Conservation (phyloP, 371 early-diverging fungal genomes). For the Nematocida major region DNA sequence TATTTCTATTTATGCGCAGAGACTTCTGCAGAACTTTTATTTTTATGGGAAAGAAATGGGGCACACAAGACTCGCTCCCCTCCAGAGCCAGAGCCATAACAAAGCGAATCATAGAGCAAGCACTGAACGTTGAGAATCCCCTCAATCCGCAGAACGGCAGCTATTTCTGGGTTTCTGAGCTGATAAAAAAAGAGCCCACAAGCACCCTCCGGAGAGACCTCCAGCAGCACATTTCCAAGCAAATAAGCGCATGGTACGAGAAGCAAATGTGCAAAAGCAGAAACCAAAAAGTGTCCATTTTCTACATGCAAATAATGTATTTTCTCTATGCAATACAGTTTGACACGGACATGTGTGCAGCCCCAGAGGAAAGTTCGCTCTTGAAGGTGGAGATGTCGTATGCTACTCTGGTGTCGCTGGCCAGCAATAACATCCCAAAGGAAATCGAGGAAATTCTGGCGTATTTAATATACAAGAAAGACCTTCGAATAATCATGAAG, state of each 20-base stretch:
- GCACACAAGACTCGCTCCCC: not conserved
- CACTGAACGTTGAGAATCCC: not conserved
- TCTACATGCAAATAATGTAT: slow-evolving; percentile 24
- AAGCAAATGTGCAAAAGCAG: not conserved
- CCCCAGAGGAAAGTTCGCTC: not conserved
- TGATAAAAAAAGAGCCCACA: slow-evolving; percentile 2
- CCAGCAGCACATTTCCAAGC: not conserved
- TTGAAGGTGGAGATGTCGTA: slow-evolving; percentile 18
- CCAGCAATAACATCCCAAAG: not conserved
- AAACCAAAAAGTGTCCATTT: not conserved
- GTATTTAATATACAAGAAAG: slow-evolving; percentile 19
- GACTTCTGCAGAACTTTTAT: not conserved
- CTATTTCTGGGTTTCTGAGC: slow-evolving; percentile 15
- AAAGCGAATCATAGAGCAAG: slow-evolving; percentile 8
- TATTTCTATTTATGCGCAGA: no score
- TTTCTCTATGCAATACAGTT: slow-evolving; percentile 34
- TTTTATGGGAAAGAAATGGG: slow-evolving; percentile 2
- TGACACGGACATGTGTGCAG: not conserved
- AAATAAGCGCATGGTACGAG: slow-evolving; percentile 20
- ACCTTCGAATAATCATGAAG: not conserved
- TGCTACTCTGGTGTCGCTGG: not conserved
- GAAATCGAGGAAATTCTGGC: slow-evolving; percentile 8
- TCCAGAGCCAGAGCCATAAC: not conserved
- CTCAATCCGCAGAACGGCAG: not conserved
- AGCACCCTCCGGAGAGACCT: not conserved